Base-by-base conservation (phyloP, 805 yeast species). In the Myxozyma neglecta region DNA sequence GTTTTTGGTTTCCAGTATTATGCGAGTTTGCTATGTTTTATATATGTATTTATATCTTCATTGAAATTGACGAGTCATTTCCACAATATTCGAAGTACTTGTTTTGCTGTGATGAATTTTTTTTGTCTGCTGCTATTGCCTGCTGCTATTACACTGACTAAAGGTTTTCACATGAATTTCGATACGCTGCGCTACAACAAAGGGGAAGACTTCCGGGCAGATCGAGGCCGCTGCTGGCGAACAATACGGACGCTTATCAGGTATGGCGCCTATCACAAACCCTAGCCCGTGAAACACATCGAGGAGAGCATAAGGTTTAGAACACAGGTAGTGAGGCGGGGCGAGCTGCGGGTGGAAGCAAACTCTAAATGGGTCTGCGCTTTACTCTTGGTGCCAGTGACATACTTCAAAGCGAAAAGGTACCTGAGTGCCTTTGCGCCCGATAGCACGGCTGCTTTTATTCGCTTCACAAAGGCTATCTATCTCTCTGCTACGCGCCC, bases 211-310 rank as follows among this genome's bases (percentile, higher is more conserved):
- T 18, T 20, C 18, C 16, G 49, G 49, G 16, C 49, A 18, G 10
- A 20, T 20, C 8, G 14, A 16, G 24, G 24, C 11, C 13, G 18
- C 3, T 16, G 18, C 10, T 20, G 10, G 18, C 18, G 46, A 42
- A 42, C 46, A 42, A 42, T 42, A 42, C 20, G 42, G n/a, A n/a
- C 42, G 47, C 47, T 20, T 13, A 11, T 36, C 40, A 39, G 42
- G 39, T 39, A 50, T 29, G 20, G 24, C 52, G 46, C 29, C 37
- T 53, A 53, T 53, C 56, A 53, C 40, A 53, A 53, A 53, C 56
- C 56, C 56, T 53, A 8, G 24, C 18, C 50, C 43, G 32, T 13
- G 1, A 9, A 37, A 8, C 46, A 18, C 14, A 34, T 14, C 56
- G 49, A 40, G 18, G 40, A 14, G 32, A 5, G 4, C 29, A 43